phyloP scores from a whole-genome alignment of 2,329 filamentous ascomycete genomes.

The Neoscytalidium dimidiatum region DNA sequence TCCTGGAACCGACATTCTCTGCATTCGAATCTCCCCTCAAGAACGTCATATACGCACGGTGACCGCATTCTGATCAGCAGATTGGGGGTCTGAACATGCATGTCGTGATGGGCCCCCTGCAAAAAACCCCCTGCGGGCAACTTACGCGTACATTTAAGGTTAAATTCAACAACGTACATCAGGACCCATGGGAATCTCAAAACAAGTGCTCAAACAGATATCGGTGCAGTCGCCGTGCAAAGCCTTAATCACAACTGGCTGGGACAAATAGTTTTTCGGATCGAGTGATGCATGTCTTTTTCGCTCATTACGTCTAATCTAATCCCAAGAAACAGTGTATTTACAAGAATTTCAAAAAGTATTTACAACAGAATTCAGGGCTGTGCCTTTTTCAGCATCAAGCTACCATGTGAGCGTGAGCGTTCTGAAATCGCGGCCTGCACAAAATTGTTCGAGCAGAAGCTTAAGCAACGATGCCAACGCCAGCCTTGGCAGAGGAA shows the following conservation, averaged over 20 bases:
- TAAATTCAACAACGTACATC: not conserved
- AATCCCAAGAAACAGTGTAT: not conserved
- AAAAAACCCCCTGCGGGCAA: not conserved
- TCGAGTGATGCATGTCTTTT: too few relatives aligned
- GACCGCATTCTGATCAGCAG: not conserved
- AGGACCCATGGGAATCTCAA: not conserved
- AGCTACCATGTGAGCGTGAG: not conserved
- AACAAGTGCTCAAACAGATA: not conserved
- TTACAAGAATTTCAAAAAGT: not conserved
- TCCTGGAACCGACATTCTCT: too few relatives aligned
- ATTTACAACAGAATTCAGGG: not conserved
- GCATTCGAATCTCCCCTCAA: too few relatives aligned
- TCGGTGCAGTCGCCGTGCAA: too few relatives aligned
- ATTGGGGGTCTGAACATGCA: not conserved
- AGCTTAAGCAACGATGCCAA: slow-evolving; percentile 37
- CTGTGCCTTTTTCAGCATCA: not conserved
- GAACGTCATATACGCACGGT: too few relatives aligned
- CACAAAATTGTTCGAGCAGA: not conserved
- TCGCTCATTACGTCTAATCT: too few relatives aligned
- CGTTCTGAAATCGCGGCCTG: not conserved
- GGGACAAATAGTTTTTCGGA: not conserved
- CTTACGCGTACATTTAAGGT: not conserved
- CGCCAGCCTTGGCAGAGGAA: slow-evolving; percentile 47
- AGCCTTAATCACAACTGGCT: not conserved
- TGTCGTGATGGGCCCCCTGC: not conserved